These are phyloP conservation scores for Lentinus polychrous DNA, from an alignment of 1,284 basidiomycete genomes.

Conservation along the genomic window DNA sequence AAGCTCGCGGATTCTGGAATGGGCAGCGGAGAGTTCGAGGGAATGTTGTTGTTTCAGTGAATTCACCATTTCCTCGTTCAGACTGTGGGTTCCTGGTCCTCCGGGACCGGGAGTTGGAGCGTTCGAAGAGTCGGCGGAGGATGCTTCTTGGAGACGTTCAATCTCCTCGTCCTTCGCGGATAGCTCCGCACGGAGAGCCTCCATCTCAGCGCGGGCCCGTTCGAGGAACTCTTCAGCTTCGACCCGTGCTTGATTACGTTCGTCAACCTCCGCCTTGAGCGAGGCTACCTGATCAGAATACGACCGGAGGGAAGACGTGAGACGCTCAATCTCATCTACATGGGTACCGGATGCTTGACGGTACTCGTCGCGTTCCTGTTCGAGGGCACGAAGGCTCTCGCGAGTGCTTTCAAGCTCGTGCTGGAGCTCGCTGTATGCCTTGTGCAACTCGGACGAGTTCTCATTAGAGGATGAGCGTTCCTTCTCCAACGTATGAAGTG, in stretches of 20 bases:
- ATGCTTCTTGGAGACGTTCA: conserved; percentile 35
- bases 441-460: conserved; percentile 51
- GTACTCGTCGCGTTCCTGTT: conserved; percentile 49
- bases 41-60: conserved; percentile 65
- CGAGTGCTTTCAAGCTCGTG: conserved; percentile 50
- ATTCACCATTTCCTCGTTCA: conserved; percentile 66
- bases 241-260: conserved; percentile 39
- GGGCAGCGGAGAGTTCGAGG: conserved; percentile 72
- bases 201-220: conserved; percentile 60
- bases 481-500: conserved; percentile 38
- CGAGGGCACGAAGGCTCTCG: conserved; percentile 44
- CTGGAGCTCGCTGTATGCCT: conserved; percentile 55
- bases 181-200: conserved; percentile 54
- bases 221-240: conserved; percentile 59
- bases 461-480: conserved; percentile 42
- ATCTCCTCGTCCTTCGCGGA: conserved; percentile 57
- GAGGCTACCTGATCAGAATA: conserved; percentile 45
- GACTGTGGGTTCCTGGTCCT: conserved; percentile 35
- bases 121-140: not conserved
- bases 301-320: conserved; percentile 34
- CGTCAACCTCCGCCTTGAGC: conserved; percentile 43
- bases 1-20: conserved; percentile 68
- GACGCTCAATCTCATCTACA: conserved; percentile 45
- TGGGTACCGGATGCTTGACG: conserved; percentile 46
- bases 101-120: conserved; percentile 26